phyloP scores from a whole-genome alignment of 2,329 filamentous ascomycete genomes.

The Cercospora brassicicola region DNA sequence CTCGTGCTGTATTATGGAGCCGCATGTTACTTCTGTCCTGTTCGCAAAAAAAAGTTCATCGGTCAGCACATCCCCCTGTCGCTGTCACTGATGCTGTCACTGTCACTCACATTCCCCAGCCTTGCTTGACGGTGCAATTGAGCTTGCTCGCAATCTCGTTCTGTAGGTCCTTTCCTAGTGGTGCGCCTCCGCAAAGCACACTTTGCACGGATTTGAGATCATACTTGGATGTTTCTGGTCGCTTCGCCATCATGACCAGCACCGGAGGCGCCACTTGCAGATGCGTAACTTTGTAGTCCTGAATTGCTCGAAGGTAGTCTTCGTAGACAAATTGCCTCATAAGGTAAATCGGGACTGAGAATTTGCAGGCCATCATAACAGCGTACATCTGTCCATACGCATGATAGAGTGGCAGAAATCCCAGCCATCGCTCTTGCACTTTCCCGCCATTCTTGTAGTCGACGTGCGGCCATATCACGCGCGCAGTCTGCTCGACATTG shows the following conservation, averaged over 20 bases:
- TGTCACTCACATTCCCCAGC: constrained; percentile 41
- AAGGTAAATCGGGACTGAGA: constrained; percentile 48
- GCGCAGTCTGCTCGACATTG: constrained; percentile 50
- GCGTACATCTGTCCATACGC: constrained; percentile 51
- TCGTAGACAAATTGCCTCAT: constrained; percentile 47
- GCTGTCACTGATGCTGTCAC: background rate
- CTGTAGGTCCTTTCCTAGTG: constrained; percentile 46
- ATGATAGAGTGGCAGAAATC: constrained; percentile 46
- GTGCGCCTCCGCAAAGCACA: constrained; percentile 46
- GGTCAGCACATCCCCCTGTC: background rate
- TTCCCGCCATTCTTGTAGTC: constrained; percentile 36
- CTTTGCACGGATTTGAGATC: constrained; percentile 44
- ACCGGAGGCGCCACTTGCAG: constrained; percentile 47
- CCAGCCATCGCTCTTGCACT: constrained; percentile 50
- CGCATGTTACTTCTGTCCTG: constrained; percentile 43
- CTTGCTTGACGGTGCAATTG: constrained; percentile 41
- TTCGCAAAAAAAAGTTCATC: background rate
- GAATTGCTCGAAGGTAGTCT: constrained; percentile 43
- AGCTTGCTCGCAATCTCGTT: constrained; percentile 42
- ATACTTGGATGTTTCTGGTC: constrained; percentile 45
- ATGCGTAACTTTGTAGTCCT: constrained; percentile 42
- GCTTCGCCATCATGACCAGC: constrained; percentile 48
- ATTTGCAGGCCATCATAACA: constrained; percentile 46
- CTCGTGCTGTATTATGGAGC: constrained; percentile 42
- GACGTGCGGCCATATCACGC: constrained; percentile 26